These are phyloP conservation scores for Nicotiana obtusifolia DNA, from an alignment of 257 asterid genomes.

Conservation along the genomic window DNA sequence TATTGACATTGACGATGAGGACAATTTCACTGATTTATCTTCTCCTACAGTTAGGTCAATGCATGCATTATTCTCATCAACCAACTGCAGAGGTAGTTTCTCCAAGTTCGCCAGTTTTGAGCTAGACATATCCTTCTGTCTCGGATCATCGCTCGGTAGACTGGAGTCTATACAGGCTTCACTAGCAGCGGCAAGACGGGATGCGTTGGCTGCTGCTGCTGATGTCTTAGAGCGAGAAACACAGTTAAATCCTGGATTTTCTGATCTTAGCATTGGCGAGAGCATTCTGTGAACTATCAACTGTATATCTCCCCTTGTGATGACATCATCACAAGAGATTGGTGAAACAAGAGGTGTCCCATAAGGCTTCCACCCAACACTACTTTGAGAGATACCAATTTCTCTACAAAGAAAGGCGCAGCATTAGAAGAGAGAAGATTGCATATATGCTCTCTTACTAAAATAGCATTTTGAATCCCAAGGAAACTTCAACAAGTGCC, in stretches of 20 bases:
- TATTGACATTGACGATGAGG: constrained; percentile 83
- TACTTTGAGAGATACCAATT: constrained; percentile 62
- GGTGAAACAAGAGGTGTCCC: constrained; percentile 99
- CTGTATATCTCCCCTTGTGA: constrained; percentile 82
- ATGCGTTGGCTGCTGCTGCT: constrained; percentile 29
- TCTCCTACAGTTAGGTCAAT: constrained; percentile 81
- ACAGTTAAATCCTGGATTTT: constrained; percentile 25
- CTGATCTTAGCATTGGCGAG: constrained; percentile 69
- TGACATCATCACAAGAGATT: constrained; percentile 70
- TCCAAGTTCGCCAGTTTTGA: constrained; percentile 33
- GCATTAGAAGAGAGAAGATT: neutral
- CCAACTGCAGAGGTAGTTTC: constrained; percentile 93
- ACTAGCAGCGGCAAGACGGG: constrained; percentile 22
- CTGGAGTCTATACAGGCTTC: constrained; percentile 33
- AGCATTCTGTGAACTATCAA: constrained; percentile 76
- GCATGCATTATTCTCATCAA: constrained; percentile 94
- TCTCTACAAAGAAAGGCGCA: constrained; percentile 46
- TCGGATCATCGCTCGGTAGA: constrained; percentile 25
- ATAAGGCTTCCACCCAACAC: constrained; percentile 85
- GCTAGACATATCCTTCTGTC: constrained; percentile 40
- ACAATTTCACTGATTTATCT: constrained; percentile 77
- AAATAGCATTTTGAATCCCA: neutral
- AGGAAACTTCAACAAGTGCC: neutral
- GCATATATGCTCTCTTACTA: neutral
- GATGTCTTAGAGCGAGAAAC: constrained; percentile 30